Conservation (phyloP, 2,329 filamentous ascomycete species). For the Leptographium flavum region DNA sequence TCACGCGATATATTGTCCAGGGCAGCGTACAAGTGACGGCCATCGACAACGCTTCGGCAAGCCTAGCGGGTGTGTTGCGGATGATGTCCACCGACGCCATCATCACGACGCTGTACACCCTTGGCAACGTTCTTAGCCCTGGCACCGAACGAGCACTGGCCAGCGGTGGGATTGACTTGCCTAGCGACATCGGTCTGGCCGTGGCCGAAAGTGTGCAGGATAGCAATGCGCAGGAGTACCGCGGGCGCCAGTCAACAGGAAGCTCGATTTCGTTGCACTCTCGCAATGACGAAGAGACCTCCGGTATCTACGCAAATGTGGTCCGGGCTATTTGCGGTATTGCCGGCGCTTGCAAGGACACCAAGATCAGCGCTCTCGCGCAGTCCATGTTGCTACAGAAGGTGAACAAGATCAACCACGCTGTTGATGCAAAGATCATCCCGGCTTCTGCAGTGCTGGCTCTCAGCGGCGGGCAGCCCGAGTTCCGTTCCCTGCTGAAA, state of each 20-base stretch:
- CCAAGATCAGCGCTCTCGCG: conserved; percentile 84
- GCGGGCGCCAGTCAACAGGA: conserved; percentile 45
- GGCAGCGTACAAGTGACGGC: conserved; percentile 55
- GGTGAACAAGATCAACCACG: conserved; percentile 65
- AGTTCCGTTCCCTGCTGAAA: conserved; percentile 77
- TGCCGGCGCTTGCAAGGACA: conserved; percentile 64
- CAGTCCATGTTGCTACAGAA: conserved; percentile 97
- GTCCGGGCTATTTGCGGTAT: conserved; percentile 92
- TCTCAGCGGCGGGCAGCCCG: conserved; percentile 60
- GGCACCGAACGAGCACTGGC: conserved; percentile 39
- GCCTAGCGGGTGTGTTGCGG: conserved; percentile 67
- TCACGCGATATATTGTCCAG: conserved; percentile 82
- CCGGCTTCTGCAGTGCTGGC: conserved; percentile 67
- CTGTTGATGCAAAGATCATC: conserved; percentile 76
- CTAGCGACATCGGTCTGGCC: conserved; percentile 24
- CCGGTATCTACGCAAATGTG: conserved; percentile 69
- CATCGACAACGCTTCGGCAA: conserved; percentile 67
- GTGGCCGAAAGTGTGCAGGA: background rate
- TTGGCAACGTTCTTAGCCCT: conserved; percentile 89
- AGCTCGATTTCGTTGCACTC: conserved; percentile 69
- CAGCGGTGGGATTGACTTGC: conserved; percentile 35
- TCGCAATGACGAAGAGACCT: conserved; percentile 64
- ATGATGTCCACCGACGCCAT: conserved; percentile 81
- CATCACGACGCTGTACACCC: conserved; percentile 87
- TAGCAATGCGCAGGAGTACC: conserved; percentile 30